phyloP scores from a whole-genome alignment of 2,329 filamentous ascomycete species.

The Microsporum canis region DNA sequence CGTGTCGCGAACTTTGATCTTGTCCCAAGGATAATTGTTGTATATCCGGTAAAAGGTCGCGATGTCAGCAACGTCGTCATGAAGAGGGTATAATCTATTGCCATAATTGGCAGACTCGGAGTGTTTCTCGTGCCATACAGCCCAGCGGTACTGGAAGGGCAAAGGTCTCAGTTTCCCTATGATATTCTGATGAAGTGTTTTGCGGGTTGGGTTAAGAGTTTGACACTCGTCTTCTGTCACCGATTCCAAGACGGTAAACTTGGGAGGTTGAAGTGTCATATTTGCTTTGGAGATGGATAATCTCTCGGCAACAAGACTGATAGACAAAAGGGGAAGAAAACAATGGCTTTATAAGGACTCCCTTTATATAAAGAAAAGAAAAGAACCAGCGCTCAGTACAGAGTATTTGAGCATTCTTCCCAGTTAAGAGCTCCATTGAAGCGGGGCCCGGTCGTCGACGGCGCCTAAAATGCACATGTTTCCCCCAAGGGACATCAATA shows the following conservation, averaged over 20 bases:
- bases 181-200: constrained; percentile 33
- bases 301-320: neutral
- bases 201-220: constrained; percentile 19
- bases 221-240: constrained; percentile 13
- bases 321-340: neutral
- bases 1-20: constrained; percentile 65
- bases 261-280: neutral
- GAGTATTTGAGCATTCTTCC: neutral
- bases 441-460: neutral
- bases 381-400: neutral
- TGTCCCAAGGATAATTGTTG: constrained; percentile 67
- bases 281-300: neutral
- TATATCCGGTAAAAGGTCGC: constrained; percentile 62
- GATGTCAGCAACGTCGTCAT: constrained; percentile 33
- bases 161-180: constrained; percentile 36
- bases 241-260: neutral
- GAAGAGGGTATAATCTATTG: constrained; percentile 28
- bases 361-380: neutral
- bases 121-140: constrained; percentile 38
- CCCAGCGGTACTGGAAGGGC: constrained; percentile 39
- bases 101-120: constrained; percentile 21
- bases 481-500: neutral
- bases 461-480: neutral
- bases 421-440: neutral
- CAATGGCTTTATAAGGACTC: neutral